These are phyloP conservation scores for Salvia miltiorrhiza DNA, from an alignment of 257 asterid genomes.

Conservation along the genomic window DNA sequence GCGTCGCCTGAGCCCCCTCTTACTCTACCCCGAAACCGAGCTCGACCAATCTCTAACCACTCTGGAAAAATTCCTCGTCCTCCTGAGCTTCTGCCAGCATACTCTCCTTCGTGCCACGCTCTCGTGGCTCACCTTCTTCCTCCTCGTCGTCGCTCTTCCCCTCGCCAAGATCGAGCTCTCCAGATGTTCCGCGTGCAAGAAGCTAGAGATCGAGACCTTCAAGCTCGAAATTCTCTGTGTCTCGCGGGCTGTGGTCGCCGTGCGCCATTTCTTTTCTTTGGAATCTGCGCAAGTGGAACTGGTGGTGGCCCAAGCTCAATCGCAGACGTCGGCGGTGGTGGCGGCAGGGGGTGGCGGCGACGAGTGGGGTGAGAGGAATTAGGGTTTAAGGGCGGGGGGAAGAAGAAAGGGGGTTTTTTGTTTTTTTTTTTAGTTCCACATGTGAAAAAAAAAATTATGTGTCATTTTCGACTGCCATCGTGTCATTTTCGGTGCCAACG, in stretches of 20 bases:
- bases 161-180: slow-evolving; percentile 31
- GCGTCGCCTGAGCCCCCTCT: slow-evolving; percentile 35
- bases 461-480: no score
- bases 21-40: slow-evolving; percentile 31
- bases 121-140: slow-evolving; percentile 62
- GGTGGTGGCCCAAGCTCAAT: no score
- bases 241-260: slow-evolving; percentile 55
- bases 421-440: no score
- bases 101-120: slow-evolving; percentile 32
- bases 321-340: no score
- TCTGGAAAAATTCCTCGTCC: slow-evolving; percentile 47
- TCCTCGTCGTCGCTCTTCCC: slow-evolving; percentile 55
- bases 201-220: slow-evolving; percentile 54
- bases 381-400: no score
- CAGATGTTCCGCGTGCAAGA: slow-evolving; percentile 52
- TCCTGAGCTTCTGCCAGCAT: slow-evolving; percentile 62
- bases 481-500: no score
- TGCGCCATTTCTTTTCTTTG: slow-evolving; percentile 66
- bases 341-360: no score
- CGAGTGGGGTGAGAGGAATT: no score
- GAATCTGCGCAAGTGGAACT: slow-evolving; percentile 58
- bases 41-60: slow-evolving; percentile 41
- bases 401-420: no score
- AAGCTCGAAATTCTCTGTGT: slow-evolving; percentile 50
- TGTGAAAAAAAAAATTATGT: no score